Base-by-base conservation (phyloP, 371 early-diverging fungal species). In the Apophysomyces ossiformis region DNA sequence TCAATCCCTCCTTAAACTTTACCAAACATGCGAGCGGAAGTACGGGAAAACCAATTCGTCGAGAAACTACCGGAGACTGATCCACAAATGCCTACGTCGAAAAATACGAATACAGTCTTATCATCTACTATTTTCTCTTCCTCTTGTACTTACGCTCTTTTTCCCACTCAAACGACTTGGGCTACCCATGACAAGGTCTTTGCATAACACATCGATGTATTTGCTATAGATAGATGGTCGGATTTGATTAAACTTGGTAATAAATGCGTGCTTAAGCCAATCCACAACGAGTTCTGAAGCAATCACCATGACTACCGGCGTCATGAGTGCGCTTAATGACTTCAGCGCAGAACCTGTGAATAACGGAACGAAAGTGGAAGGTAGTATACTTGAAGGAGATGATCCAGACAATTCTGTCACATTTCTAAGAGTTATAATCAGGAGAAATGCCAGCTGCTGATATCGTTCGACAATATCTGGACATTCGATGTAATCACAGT, bases 181-280 rank as follows among this genome's bases (percentile, higher is more conserved):
- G 60, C 84, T 89, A 47, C 81, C 87, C 56, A 89, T 86, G 0
- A 93, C 90, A 43, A 98, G 71, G 79, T 97, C 98, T 60, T 92
- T 84, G 69, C 94, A 94, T 43, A 97, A 78, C 18, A 95, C 87
- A 67, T 97, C 96, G 12, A 90, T 83, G 65, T 93, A 97, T 65
- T 90, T 86, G 2, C 82, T 85, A 77, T 98, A 99, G 4, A 97
- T 91, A 5, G 86, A 87, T 1, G 97, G 96, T 18, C 93, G 75
- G 60, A 98, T 92, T 66, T 92, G 92, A 74, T 99, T 99, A 79
- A 97, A 97, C 70, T 97, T 98, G 15, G 95, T 94, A 62, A 99
- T 94, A 72, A 98, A 98, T 1, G 97, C 93, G 76, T 99, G 99
- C 75, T 99, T 99, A 58, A 97, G 79, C 97, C 98, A 98, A 77